Conservation (phyloP, 176 grass and related monocot species). For the Carex parvula region DNA sequence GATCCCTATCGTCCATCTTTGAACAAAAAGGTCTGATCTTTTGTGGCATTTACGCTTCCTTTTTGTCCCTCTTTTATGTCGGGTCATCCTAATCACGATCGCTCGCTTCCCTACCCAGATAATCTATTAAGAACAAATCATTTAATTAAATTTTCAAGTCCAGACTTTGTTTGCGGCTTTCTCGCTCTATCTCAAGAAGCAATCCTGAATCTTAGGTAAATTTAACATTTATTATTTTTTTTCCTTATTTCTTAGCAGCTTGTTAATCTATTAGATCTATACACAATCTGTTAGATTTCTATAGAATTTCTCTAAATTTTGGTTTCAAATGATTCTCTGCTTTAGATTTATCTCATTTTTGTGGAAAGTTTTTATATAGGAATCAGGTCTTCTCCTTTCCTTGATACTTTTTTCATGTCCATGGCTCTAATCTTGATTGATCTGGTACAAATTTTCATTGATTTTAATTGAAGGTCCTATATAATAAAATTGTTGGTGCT, state of each 20-base stretch:
- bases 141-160: conserved; percentile 3
- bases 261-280: neutral
- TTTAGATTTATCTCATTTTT: neutral
- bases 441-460: neutral
- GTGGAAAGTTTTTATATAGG: neutral
- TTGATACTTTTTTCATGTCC: neutral
- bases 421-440: neutral
- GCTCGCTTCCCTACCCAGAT: neutral
- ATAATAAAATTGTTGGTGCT: neutral
- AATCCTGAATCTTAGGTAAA: conserved; percentile 9
- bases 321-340: neutral
- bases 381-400: neutral
- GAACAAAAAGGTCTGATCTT: neutral
- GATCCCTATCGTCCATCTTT: neutral
- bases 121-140: neutral
- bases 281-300: neutral
- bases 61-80: neutral
- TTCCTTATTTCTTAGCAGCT: neutral
- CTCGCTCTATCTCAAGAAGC: neutral
- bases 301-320: neutral
- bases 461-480: neutral
- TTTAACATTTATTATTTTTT: neutral
- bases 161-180: neutral
- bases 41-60: neutral
- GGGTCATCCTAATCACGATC: neutral